Evolutionary conservation across 2,329 filamentous ascomycete genomes (phyloP), one percentile per base, ranked within the genome.

Genomic region (Teratosphaeria epicoccoides): DNA sequence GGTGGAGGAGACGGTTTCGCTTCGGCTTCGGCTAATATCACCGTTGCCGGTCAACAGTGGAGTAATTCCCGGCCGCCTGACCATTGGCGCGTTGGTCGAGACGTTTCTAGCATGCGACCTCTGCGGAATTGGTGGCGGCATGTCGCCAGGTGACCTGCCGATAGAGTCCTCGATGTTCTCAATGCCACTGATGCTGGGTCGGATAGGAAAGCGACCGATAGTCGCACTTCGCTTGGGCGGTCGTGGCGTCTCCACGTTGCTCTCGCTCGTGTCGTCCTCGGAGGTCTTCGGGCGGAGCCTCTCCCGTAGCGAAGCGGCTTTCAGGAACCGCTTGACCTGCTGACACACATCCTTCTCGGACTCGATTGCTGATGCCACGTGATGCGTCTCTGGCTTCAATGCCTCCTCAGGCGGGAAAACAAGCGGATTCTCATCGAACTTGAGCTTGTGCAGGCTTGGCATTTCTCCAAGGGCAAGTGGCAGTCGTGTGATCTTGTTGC

Each of bases 391-490:
- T 2, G 57, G 57, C 48, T 61, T 60, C 45, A 74, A 68, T 28
- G 66, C 66, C 7, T 76, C 72, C 1, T 66, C 66, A 6, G 74
- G 84, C 3, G 89, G 89, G 61, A 91, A 91, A 53, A 78, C 80
- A 53, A 96, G 79, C 7, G 87, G 87, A 61, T 96, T 96, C 45
- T 88, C 88, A 52, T 91, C 86, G 29, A 96, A 81, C 68, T 95
- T 95, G 52, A 97, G 76, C 58, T 94, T 86, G 65, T 91, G 87
- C 53, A 97, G 73, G 51, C 88, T 93, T 52, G 79, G 83, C 86
- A 96, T 95, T 57, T 95, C 89, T 50, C 87, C 88, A 22, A 97
- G 72, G 58, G 87, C 90, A 6, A 87, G 72, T 1, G 91, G 91
- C 17, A 97, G 73, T 59, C 90, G 84, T 57, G 88, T 83, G 60